Percentiles rank a stretch among this genome's conserved stretches.
phyloP scores from a whole-genome alignment of 371 early-diverging fungal genomes.

The Funneliformis caledonium region DNA sequence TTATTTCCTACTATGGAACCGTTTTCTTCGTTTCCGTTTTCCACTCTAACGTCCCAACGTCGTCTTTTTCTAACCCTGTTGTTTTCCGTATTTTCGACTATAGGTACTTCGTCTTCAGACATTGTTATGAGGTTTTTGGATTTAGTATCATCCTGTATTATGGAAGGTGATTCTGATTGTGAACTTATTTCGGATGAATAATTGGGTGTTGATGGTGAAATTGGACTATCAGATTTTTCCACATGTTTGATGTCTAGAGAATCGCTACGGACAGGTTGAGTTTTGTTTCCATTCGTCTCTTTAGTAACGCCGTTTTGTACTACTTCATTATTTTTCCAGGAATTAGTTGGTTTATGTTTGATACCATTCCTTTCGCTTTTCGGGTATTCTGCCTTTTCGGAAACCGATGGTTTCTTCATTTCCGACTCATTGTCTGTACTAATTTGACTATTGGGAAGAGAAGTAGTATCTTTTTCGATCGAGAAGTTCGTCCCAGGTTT shows the following conservation, averaged over 20 bases:
- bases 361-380: slow-evolving; percentile 26
- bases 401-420: background rate
- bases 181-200: slow-evolving; percentile 27
- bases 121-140: background rate
- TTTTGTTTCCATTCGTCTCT: slow-evolving; percentile 26
- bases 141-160: slow-evolving; percentile 26
- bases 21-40: slow-evolving; percentile 12
- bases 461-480: slow-evolving; percentile 8
- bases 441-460: background rate
- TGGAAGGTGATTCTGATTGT: slow-evolving; percentile 10
- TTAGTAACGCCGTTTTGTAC: background rate
- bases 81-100: background rate
- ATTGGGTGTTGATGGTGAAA: slow-evolving; percentile 17
- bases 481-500: slow-evolving; percentile 3
- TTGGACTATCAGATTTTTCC: slow-evolving; percentile 3
- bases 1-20: background rate
- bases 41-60: background rate
- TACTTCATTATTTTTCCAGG: slow-evolving; percentile 9
- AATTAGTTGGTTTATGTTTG: background rate
- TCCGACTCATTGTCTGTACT: background rate
- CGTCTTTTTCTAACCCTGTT: slow-evolving; percentile 9
- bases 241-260: background rate
- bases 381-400: slow-evolving; percentile 18
- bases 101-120: slow-evolving; percentile 14
- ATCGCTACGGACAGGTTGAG: background rate